These are phyloP conservation scores for Alternaria arborescens DNA, from an alignment of 2,329 filamentous ascomycete genomes.

Conservation along the genomic window DNA sequence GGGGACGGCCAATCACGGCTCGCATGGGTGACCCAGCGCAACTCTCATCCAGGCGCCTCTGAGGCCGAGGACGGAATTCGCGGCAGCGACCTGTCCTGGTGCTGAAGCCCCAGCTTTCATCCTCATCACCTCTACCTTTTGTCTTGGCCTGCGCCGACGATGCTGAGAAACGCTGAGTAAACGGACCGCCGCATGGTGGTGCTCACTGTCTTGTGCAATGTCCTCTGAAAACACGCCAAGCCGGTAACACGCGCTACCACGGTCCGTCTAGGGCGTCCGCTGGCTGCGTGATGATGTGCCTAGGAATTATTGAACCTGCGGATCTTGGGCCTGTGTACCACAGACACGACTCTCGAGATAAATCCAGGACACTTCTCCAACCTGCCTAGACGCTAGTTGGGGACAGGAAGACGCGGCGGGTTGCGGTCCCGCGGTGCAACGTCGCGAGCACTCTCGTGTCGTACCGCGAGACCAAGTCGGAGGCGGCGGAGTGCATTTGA, in stretches of 20 bases:
- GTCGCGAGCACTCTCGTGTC: slow-evolving; percentile 10
- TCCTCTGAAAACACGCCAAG: slow-evolving; percentile 7
- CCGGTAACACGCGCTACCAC: slow-evolving; percentile 18
- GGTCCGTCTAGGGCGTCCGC: slow-evolving; percentile 32
- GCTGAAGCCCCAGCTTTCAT: slow-evolving; percentile 10
- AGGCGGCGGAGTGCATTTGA: slow-evolving; percentile 10
- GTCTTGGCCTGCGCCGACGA: slow-evolving; percentile 19
- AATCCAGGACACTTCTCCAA: slow-evolving; percentile 5
- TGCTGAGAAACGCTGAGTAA: slow-evolving; percentile 19
- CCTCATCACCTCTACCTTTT: slow-evolving; percentile 1
- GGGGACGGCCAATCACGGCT: slow-evolving; percentile 34
- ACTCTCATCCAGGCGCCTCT: slow-evolving; percentile 23
- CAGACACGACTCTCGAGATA: slow-evolving; percentile 11
- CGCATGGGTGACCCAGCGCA: slow-evolving; percentile 9
- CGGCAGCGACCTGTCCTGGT: slow-evolving; percentile 28
- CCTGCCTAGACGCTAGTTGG: slow-evolving; percentile 7
- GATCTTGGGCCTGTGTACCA: slow-evolving; percentile 13
- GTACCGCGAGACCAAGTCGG: slow-evolving; percentile 6
- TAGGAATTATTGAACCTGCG: slow-evolving; percentile 14
- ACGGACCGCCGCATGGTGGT: neutral
- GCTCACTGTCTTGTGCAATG: slow-evolving; percentile 5
- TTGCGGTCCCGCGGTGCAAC: slow-evolving; percentile 14
- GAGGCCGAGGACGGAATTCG: slow-evolving; percentile 36
- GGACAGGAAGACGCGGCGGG: slow-evolving; percentile 8
- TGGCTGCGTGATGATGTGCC: slow-evolving; percentile 12